Base-by-base conservation (phyloP, 2,329 filamentous ascomycete species). In the Fusarium heterosporum region DNA sequence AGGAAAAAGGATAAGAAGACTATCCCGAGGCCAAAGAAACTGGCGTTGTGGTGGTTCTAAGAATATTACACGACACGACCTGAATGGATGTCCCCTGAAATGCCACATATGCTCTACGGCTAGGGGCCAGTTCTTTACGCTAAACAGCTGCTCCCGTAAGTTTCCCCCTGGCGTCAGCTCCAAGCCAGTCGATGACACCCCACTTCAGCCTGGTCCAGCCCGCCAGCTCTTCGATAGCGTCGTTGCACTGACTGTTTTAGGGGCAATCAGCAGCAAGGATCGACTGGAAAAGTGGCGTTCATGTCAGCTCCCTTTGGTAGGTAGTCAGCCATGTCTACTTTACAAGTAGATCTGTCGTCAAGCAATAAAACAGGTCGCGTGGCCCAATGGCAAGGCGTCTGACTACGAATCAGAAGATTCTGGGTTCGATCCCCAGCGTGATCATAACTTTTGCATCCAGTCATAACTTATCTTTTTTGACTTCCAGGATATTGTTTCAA, bases 21-120 rank as follows among this genome's bases (percentile, higher is more conserved):
- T 59, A 71, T 60, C 63, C 55, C 62, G 46, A 71, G 63, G 51
- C 61, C 59, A 67, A 70, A 66, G 57, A 68, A 68, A 65, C 69
- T 68, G 60, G 57, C 55, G 59, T 47, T 53, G 62, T 58, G 67
- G 64, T 71, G 55, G 55, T 71, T 70, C 71, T 51, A 67, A 68
- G 59, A 72, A 72, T 66, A 72, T 60, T 61, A 30, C 57, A 54
- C 49, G 39, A 65, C 42, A 47, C 47, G 36, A 54, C 55, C 30
- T 39, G 59, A 60, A 61, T 58, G 46, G 36, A 61, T 55, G 55
- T 73, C 72, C 72, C 72, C 72, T 73, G 72, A 73, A 72, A 74
- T 74, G 72, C 72, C 72, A 74, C 72, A 68, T 74, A 74, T 74
- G 72, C 72, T 74, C 64, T 63, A 64, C 40, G 47, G 58, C 64